A percentile compares a stretch with the other conserved stretches of the same genome.
Evolutionary conservation across 164 flowering plant genomes (phyloP).

Genomic region (Litsea cubeba): DNA sequence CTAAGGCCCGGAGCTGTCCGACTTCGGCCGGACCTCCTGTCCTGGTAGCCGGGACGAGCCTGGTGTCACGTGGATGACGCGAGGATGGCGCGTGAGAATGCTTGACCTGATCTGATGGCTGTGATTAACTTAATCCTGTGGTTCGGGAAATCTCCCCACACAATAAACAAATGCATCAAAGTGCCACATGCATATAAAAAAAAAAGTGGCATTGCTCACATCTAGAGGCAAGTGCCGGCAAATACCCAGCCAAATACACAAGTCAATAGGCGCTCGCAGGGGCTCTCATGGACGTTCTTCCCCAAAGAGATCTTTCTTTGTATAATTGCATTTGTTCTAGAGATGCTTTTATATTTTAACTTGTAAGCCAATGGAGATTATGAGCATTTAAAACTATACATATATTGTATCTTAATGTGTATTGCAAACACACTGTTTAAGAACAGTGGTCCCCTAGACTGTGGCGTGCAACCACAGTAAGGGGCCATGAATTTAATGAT

Average conservation of each 20-base stretch:
- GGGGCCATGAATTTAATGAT: background rate
- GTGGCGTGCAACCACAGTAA: background rate
- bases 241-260: slow-evolving; percentile 1
- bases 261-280: background rate
- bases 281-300: background rate
- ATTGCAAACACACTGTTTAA: background rate
- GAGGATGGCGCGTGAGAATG: no score
- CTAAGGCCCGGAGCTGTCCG: no score
- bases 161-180: background rate
- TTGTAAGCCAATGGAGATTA: slow-evolving; percentile 2
- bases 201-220: background rate
- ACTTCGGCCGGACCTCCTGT: no score
- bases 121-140: no score
- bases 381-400: background rate
- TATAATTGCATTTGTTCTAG: no score
- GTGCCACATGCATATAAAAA: background rate
- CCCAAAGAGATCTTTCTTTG: slow-evolving; percentile 4
- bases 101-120: no score
- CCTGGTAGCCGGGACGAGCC: no score
- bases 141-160: no score
- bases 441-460: background rate
- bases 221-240: slow-evolving; percentile 2
- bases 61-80: no score
- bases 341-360: background rate
- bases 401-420: background rate